Percentiles rank a stretch among this genome's conserved stretches.
These are phyloP conservation scores for Prinsepia uniflora DNA, from an alignment of 306 rosid genomes.

Conservation along the genomic window DNA sequence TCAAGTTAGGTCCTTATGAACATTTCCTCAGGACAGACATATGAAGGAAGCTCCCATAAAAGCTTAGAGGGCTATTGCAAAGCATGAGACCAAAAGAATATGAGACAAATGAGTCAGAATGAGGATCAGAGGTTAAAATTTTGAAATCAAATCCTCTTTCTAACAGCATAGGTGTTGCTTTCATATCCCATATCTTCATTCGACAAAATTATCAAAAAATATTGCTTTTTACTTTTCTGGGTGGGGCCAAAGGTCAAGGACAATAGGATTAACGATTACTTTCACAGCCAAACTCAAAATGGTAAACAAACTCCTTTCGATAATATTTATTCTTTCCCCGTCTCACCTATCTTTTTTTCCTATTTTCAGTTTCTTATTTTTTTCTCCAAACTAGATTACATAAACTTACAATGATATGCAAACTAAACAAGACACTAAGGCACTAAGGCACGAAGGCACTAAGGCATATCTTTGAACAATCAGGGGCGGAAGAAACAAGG, in stretches of 20 bases:
- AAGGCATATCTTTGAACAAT: no score
- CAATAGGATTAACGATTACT: neutral
- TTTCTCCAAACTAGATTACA: neutral
- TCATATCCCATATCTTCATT: neutral
- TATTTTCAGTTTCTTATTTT: neutral
- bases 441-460: no score
- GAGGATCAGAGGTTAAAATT: neutral
- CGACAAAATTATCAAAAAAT: neutral
- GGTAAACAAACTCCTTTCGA: neutral
- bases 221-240: neutral
- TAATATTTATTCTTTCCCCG: neutral
- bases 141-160: neutral
- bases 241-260: neutral
- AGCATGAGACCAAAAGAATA: no score
- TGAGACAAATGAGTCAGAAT: neutral
- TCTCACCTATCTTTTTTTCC: neutral
- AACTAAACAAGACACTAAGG: neutral
- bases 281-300: neutral
- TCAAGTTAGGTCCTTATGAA: neutral
- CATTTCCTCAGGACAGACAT: neutral
- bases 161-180: neutral
- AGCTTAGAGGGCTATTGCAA: neutral
- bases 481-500: neutral
- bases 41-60: neutral
- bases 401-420: neutral